These are phyloP conservation scores for Dissophora globulifera DNA, from an alignment of 192 early-diverging fungal species.

Conservation along the genomic window DNA sequence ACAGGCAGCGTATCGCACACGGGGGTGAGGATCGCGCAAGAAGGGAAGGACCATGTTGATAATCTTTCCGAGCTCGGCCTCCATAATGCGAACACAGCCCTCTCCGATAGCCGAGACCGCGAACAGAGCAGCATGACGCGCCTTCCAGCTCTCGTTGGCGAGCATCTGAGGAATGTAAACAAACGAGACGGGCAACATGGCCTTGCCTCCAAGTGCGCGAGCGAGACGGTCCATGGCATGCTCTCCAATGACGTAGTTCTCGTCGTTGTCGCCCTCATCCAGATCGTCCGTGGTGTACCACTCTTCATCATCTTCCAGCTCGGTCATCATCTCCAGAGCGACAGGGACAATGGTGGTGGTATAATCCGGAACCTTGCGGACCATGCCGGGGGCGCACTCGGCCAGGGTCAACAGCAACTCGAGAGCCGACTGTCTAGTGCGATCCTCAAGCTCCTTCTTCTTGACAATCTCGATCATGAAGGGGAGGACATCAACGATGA, in stretches of 20 bases:
- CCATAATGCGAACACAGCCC: conserved; percentile 96
- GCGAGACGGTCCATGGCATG: conserved; percentile 97
- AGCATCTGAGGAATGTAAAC: conserved; percentile 91
- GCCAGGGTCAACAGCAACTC: conserved; percentile 93
- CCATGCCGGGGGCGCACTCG: conserved; percentile 89
- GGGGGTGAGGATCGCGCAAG: conserved; percentile 89
- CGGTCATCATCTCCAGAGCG: conserved; percentile 94
- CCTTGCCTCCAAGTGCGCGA: conserved; percentile 85
- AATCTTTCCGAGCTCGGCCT: conserved; percentile 86
- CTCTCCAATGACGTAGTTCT: conserved; percentile 90
- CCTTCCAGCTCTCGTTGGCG: conserved; percentile 83
- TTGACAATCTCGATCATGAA: conserved; percentile 84
- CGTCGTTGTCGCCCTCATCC: conserved; percentile 93
- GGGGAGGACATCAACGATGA: conserved; percentile 76
- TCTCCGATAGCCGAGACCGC: conserved; percentile 97
- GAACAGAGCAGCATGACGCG: conserved; percentile 92
- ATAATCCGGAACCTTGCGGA: conserved; percentile 91
- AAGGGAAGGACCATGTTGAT: conserved; percentile 81
- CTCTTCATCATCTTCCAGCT: conserved; percentile 85
- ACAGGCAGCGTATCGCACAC: conserved; percentile 97
- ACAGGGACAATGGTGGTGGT: conserved; percentile 83
- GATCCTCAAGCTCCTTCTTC: conserved; percentile 82
- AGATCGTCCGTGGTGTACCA: conserved; percentile 92
- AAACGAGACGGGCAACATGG: conserved; percentile 90
- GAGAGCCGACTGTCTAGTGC: conserved; percentile 88